A percentile compares a stretch with the other conserved stretches of the same genome.
These are phyloP conservation scores for Candida verbasci DNA, from an alignment of 805 yeast species.

Conservation along the genomic window DNA sequence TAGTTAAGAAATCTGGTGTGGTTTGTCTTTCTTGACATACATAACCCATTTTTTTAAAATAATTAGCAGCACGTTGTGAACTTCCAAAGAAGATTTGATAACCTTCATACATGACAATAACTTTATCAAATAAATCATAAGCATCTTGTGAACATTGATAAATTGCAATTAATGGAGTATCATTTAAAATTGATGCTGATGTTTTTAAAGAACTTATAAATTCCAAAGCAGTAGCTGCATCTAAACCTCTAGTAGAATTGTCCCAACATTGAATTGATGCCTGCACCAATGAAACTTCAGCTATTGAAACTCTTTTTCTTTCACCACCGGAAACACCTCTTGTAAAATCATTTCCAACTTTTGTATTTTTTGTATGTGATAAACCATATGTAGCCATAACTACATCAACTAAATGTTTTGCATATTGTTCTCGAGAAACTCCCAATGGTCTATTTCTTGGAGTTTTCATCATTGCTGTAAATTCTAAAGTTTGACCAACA, in stretches of 20 bases:
- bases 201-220: conserved; percentile 57
- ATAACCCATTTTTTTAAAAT: conserved; percentile 33
- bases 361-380: conserved; percentile 55
- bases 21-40: conserved; percentile 40
- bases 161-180: conserved; percentile 58
- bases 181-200: conserved; percentile 50
- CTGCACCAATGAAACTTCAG: conserved; percentile 54
- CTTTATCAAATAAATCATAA: conserved; percentile 52
- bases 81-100: conserved; percentile 60
- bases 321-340: conserved; percentile 74
- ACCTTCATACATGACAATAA: conserved; percentile 52
- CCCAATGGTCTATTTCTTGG: conserved; percentile 61
- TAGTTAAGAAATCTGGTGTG: conserved; percentile 29
- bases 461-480: conserved; percentile 59
- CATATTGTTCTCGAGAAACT: conserved; percentile 50
- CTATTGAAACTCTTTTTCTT: conserved; percentile 66
- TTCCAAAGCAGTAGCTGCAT: conserved; percentile 69
- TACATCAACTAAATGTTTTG: conserved; percentile 50
- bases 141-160: conserved; percentile 68
- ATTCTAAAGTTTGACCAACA: conserved; percentile 61
- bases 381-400: conserved; percentile 54
- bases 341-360: conserved; percentile 63
- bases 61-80: conserved; percentile 43
- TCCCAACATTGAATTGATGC: conserved; percentile 61
- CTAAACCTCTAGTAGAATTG: conserved; percentile 68